Conservation (phyloP, 2,329 filamentous ascomycete genomes). For the Harringtonia lauricola region DNA sequence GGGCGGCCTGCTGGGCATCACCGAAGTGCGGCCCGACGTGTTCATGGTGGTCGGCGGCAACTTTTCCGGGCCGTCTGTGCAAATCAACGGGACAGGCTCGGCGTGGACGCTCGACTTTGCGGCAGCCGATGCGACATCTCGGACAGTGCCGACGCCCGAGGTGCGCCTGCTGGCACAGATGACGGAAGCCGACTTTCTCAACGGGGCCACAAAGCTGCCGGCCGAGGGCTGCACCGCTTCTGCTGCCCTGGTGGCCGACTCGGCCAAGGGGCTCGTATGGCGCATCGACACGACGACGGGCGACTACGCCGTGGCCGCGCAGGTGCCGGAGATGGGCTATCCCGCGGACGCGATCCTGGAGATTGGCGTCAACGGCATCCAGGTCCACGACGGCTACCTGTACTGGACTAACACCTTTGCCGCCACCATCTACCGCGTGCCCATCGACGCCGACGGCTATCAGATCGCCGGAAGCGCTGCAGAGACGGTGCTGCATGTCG, state of each 20-base stretch:
- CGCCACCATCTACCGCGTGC: slow-evolving; percentile 12
- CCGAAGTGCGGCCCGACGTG: slow-evolving; percentile 10
- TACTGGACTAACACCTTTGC: slow-evolving; percentile 36
- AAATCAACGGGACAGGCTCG: slow-evolving; percentile 1
- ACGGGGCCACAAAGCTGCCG: slow-evolving; percentile 12
- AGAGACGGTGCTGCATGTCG: too few relatives aligned
- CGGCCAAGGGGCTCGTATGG: slow-evolving; percentile 14
- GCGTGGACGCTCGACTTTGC: slow-evolving; percentile 6
- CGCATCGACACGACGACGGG: slow-evolving; percentile 15
- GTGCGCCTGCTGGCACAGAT: slow-evolving; percentile 11
- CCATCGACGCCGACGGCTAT: slow-evolving; percentile 7
- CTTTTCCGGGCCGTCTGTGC: not conserved
- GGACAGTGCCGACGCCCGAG: not conserved
- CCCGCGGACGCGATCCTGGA: slow-evolving; percentile 26
- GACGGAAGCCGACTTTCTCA: slow-evolving; percentile 12
- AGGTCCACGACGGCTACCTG: slow-evolving; percentile 31
- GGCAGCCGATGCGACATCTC: too few relatives aligned
- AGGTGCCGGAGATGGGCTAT: slow-evolving; percentile 14
- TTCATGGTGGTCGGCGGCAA: slow-evolving; percentile 11
- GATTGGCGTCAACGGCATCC: slow-evolving; percentile 24
- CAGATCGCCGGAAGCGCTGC: too few relatives aligned
- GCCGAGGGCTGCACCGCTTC: slow-evolving; percentile 1
- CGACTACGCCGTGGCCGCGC: slow-evolving; percentile 9
- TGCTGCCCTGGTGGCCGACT: slow-evolving; percentile 17
- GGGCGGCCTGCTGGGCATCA: slow-evolving; percentile 6